Percentiles rank a stretch among this genome's conserved stretches.
These are phyloP conservation scores for Pleurotus tuber-regium DNA, from an alignment of 768 basidiomycete species.

Conservation along the genomic window DNA sequence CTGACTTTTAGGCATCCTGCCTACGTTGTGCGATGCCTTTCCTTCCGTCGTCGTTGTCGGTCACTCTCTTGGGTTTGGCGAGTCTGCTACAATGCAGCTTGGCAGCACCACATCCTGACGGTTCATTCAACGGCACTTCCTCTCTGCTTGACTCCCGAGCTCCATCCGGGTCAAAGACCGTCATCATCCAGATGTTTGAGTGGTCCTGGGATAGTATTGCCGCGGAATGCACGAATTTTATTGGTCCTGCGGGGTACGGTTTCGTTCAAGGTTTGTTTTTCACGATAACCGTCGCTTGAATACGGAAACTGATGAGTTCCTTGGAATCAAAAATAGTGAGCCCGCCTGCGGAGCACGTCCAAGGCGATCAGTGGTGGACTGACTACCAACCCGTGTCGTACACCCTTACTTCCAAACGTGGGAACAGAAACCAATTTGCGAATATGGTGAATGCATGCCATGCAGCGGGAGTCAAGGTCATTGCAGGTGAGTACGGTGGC, in stretches of 20 bases:
- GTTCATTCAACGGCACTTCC: slow-evolving; percentile 3
- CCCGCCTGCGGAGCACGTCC: slow-evolving; percentile 57
- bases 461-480: slow-evolving; percentile 54
- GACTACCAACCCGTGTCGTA: slow-evolving; percentile 73
- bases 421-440: slow-evolving; percentile 49
- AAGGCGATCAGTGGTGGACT: slow-evolving; percentile 69
- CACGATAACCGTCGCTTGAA: not conserved
- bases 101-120: no score
- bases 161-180: slow-evolving; percentile 31
- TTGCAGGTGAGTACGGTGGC: slow-evolving; percentile 36
- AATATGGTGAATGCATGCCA: slow-evolving; percentile 51
- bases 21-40: no score
- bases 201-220: slow-evolving; percentile 65
- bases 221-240: slow-evolving; percentile 59
- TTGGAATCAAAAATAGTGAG: slow-evolving; percentile 29
- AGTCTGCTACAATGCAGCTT: not conserved
- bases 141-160: slow-evolving; percentile 12
- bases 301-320: not conserved
- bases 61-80: not conserved
- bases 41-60: not conserved
- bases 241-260: slow-evolving; percentile 70
- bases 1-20: no score
- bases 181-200: slow-evolving; percentile 72
- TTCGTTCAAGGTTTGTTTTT: slow-evolving; percentile 59
- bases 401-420: slow-evolving; percentile 62